These are phyloP conservation scores for Aspergillus fischeri DNA, from an alignment of 2,329 filamentous ascomycete species.

Conservation along the genomic window DNA sequence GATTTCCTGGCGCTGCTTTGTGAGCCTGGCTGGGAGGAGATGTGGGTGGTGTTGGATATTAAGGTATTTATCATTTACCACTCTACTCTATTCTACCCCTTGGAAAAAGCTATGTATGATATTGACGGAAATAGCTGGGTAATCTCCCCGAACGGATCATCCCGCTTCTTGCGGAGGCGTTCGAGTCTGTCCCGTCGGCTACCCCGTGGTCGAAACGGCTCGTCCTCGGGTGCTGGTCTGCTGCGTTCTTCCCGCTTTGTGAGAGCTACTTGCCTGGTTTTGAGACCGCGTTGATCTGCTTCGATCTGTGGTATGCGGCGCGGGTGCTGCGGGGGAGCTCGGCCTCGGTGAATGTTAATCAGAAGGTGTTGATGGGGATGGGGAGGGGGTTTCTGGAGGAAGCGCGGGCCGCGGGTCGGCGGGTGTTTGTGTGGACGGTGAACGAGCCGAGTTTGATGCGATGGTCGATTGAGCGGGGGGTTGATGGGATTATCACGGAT, in stretches of 20 bases:
- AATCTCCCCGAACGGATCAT: slow-evolving; percentile 63
- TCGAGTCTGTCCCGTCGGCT: slow-evolving; percentile 49
- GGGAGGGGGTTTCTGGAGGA: slow-evolving; percentile 64
- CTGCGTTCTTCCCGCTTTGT: slow-evolving; percentile 64
- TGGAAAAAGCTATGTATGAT: not conserved
- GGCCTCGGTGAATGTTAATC: slow-evolving; percentile 67
- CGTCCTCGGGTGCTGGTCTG: slow-evolving; percentile 77
- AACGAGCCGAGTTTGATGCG: slow-evolving; percentile 76
- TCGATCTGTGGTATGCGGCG: slow-evolving; percentile 56
- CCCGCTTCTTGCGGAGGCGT: slow-evolving; percentile 59
- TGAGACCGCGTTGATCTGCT: slow-evolving; percentile 40
- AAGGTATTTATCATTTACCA: slow-evolving; percentile 58
- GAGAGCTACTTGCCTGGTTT: slow-evolving; percentile 47
- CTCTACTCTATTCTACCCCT: not conserved
- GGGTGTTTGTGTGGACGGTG: slow-evolving; percentile 80
- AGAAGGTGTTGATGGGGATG: slow-evolving; percentile 62
- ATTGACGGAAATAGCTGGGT: slow-evolving; percentile 21
- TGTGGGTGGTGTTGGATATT: slow-evolving; percentile 85
- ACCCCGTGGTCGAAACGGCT: slow-evolving; percentile 69
- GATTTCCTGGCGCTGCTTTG: slow-evolving; percentile 73
- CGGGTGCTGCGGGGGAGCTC: slow-evolving; percentile 62
- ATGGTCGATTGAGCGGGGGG: slow-evolving; percentile 63
- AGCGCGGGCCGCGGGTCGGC: slow-evolving; percentile 52
- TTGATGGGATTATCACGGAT: slow-evolving; percentile 85
- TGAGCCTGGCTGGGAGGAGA: slow-evolving; percentile 58